These are phyloP conservation scores for Logfia minima DNA, from an alignment of 129 eudicot species.

Conservation along the genomic window DNA sequence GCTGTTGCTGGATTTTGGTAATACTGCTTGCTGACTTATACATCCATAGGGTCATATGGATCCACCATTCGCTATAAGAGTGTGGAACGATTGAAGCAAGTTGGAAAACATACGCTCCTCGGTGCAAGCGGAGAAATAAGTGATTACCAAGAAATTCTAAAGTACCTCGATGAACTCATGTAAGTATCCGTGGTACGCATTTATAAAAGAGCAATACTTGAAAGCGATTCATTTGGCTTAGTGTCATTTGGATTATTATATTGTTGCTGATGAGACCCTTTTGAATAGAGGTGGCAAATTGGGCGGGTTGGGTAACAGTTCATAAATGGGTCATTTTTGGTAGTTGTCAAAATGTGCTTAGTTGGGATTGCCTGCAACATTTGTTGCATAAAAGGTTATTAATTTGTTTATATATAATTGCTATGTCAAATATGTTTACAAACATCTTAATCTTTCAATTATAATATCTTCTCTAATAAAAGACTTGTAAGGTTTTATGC, in stretches of 20 bases:
- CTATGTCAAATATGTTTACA: not conserved
- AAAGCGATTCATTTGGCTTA: not conserved
- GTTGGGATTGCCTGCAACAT: not conserved
- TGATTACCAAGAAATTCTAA: constrained; percentile 79
- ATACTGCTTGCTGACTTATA: constrained; percentile 4
- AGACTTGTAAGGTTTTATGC: not conserved
- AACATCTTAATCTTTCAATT: not conserved
- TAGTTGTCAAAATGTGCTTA: not conserved
- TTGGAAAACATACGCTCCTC: constrained; percentile 79
- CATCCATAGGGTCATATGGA: constrained; percentile 67
- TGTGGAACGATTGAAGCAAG: constrained; percentile 70
- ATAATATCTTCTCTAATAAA: no score
- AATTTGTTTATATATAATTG: no score
- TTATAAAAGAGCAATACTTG: not conserved
- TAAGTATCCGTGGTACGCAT: constrained; percentile 28
- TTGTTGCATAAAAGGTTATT: not conserved
- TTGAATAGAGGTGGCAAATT: not conserved
- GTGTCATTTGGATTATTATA: not conserved
- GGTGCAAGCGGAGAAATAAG: constrained; percentile 96
- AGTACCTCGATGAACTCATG: constrained; percentile 74
- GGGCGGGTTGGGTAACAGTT: not conserved
- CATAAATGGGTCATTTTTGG: not conserved
- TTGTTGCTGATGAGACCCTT: not conserved
- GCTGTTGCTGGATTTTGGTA: not conserved
- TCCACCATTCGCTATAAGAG: constrained; percentile 83